Conservation (phyloP, 495 filamentous ascomycete genomes). For the Penicillium bialowiezense region DNA sequence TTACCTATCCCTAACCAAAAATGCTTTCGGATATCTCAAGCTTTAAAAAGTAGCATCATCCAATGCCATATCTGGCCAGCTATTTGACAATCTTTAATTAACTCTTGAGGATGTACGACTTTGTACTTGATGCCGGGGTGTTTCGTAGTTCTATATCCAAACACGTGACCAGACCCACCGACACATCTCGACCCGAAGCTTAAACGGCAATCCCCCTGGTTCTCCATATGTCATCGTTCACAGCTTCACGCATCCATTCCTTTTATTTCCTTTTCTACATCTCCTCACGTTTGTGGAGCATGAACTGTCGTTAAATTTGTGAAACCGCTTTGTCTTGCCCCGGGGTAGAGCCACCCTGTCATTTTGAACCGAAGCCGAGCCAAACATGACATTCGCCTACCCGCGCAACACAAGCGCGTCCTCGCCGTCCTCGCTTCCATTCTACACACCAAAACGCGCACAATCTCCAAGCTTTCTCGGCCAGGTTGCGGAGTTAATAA, state of each 20-base stretch:
- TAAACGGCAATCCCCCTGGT: slow-evolving; percentile 12
- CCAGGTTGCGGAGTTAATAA: slow-evolving; percentile 18
- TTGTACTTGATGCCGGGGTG: too few relatives aligned
- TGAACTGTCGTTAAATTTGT: slow-evolving; percentile 22
- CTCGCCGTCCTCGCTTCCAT: slow-evolving; percentile 30
- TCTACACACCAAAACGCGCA: slow-evolving; percentile 18
- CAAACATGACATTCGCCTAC: slow-evolving; percentile 43
- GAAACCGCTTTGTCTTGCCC: slow-evolving; percentile 10
- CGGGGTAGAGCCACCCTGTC: slow-evolving; percentile 11
- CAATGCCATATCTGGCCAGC: too few relatives aligned
- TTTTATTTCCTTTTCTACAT: slow-evolving; percentile 2
- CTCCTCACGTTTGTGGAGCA: slow-evolving; percentile 15
- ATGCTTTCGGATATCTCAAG: not conserved
- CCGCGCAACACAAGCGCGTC: slow-evolving; percentile 26
- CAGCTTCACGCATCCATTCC: slow-evolving; percentile 2
- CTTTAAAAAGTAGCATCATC: too few relatives aligned
- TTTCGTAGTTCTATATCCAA: not conserved
- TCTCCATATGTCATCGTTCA: slow-evolving; percentile 3
- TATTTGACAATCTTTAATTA: too few relatives aligned
- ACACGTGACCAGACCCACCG: slow-evolving; percentile 12
- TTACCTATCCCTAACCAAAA: slow-evolving; percentile 18
- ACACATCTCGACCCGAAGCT: slow-evolving; percentile 8
- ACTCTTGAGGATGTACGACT: too few relatives aligned
- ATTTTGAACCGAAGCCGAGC: slow-evolving; percentile 6
- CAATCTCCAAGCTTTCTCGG: slow-evolving; percentile 5